Percentiles rank a stretch among this genome's conserved stretches.
Evolutionary conservation across 257 asterid genomes (phyloP).

Genomic region (Anisodus acutangulus): DNA sequence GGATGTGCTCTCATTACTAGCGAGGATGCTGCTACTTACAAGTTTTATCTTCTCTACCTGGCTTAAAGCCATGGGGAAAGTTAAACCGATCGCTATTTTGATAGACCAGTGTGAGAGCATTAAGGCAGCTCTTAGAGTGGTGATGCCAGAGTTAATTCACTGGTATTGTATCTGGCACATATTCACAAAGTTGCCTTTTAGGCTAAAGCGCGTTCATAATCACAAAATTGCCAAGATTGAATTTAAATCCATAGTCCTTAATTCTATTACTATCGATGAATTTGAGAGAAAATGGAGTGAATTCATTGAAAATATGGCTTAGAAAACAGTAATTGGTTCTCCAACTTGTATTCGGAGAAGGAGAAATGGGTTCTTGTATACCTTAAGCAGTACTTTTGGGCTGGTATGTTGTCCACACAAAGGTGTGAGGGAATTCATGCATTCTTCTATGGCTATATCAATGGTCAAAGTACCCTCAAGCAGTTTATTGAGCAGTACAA

Average conservation of each 20-base stretch:
- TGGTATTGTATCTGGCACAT: background rate
- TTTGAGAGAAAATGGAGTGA: background rate
- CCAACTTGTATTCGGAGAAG: background rate
- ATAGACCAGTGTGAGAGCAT: background rate
- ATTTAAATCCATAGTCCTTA: background rate
- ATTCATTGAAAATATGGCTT: background rate
- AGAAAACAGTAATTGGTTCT: background rate
- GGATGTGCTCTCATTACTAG: background rate
- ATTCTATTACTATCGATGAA: background rate
- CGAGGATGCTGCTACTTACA: background rate
- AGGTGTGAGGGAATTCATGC: background rate
- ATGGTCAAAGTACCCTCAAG: background rate
- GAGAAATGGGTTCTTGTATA: background rate
- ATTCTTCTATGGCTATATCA: slow-evolving; percentile 1
- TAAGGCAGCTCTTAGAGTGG: background rate
- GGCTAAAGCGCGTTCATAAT: background rate
- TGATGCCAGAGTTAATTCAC: background rate
- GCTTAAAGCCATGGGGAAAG: background rate
- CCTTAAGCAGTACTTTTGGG: background rate
- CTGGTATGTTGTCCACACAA: background rate
- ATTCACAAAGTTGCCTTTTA: background rate
- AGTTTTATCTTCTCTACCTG: background rate
- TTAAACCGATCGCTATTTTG: background rate
- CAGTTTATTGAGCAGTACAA: background rate
- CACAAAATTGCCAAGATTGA: background rate